Conservation (phyloP, 495 filamentous ascomycete genomes). For the Acidiella bohemica region DNA sequence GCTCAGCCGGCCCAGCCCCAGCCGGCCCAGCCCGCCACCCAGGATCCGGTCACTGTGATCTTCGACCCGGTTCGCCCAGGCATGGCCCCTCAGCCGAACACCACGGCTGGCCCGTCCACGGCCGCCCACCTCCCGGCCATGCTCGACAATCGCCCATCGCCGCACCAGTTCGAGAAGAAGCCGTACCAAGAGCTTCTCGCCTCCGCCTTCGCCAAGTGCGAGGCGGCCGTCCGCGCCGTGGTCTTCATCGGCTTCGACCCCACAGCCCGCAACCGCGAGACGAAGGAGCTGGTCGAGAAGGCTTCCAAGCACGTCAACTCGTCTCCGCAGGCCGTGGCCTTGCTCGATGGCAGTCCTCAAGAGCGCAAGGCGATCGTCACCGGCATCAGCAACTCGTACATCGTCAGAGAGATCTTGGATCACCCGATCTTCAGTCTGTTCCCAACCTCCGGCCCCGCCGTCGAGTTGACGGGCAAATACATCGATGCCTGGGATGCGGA, state of each 20-base stretch:
- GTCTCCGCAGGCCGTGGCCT: neutral
- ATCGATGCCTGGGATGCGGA: neutral
- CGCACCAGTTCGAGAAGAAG: neutral
- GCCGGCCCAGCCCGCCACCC: neutral
- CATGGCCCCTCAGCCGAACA: no score
- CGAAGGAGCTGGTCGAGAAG: neutral
- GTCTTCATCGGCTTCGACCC: neutral
- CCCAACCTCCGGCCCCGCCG: no score
- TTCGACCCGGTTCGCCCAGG: no score
- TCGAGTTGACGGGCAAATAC: neutral
- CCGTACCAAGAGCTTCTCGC: conserved; percentile 3
- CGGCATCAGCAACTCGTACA: neutral
- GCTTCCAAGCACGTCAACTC: neutral
- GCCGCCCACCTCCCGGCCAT: no score
- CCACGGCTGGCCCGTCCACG: no score
- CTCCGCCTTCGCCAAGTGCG: conserved; percentile 3
- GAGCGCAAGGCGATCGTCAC: neutral
- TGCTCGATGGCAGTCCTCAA: neutral
- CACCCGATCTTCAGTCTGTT: conserved; percentile 1
- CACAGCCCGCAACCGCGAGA: neutral
- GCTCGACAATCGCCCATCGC: no score
- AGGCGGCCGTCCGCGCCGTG: neutral
- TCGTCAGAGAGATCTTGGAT: conserved; percentile 5
- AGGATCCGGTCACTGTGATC: no score
- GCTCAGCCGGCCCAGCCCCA: no score